Percentiles rank a stretch among this genome's conserved stretches.
phyloP scores from a whole-genome alignment of 1,284 basidiomycete genomes.

The Pterulicium gracile region DNA sequence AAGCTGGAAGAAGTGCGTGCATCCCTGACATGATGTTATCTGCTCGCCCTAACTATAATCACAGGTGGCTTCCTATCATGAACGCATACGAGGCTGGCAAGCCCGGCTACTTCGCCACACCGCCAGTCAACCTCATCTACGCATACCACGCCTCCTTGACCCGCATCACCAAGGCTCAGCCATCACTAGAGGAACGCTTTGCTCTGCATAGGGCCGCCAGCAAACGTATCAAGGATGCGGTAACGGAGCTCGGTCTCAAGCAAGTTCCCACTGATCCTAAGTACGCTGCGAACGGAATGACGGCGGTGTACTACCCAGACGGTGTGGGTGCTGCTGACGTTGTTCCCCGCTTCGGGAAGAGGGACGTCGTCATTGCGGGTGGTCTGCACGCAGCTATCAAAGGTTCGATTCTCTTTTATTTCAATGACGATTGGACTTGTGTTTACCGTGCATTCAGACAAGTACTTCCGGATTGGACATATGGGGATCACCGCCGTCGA shows the following conservation, averaged over 20 bases:
- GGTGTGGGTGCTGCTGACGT: conserved; percentile 68
- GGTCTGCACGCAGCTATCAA: conserved; percentile 86
- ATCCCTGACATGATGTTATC: conserved; percentile 1
- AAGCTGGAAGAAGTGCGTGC: conserved; percentile 67
- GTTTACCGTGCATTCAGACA: conserved; percentile 32
- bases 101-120: conserved; percentile 89
- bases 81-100: conserved; percentile 71
- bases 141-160: conserved; percentile 78
- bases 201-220: conserved; percentile 68
- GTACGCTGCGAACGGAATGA: conserved; percentile 88
- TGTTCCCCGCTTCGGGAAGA: conserved; percentile 56
- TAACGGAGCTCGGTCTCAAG: conserved; percentile 62
- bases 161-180: conserved; percentile 50
- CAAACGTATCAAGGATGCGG: conserved; percentile 63
- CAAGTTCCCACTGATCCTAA: conserved; percentile 54
- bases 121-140: conserved; percentile 89
- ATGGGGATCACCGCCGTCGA: conserved; percentile 86
- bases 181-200: conserved; percentile 76
- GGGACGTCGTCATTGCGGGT: conserved; percentile 78
- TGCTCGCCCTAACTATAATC: conserved; percentile 1
- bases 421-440: conserved; percentile 7
- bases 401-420: conserved; percentile 38
- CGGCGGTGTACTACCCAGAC: conserved; percentile 77
- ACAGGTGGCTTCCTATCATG: conserved; percentile 90
- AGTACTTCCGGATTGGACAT: conserved; percentile 80